Evolutionary conservation across 2,329 filamentous ascomycete genomes (phyloP), one percentile per base, ranked within the genome.

Genomic region (Fusarium torulosum): DNA sequence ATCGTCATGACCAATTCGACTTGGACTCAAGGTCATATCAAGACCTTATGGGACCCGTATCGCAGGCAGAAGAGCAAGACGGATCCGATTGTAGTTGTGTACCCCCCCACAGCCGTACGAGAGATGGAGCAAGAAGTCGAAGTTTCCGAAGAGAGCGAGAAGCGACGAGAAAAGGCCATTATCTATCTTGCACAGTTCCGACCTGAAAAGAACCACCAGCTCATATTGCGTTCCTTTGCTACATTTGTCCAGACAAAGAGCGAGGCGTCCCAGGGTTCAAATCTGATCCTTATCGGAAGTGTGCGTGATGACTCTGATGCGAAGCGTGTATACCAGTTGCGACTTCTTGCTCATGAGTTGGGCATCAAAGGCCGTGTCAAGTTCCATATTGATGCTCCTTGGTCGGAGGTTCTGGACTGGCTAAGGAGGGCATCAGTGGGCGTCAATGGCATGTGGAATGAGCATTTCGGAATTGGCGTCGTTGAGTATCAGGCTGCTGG

Each of bases 381-480:
- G 58, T 99, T 99, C 77, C 87, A 96, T 66, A 90, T 94, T 56
- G 94, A 99, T 77, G 94, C 93, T 1, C 89, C 91, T 25, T 99
- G 95, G 94, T 88, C 91, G 5, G 88, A 93, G 70, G 92, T 99
- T 53, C 83, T 97, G 11, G 86, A 91, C 31, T 94, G 92, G 87
- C 83, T 98, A 63, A 83, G 88, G 53, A 88, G 84, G 65, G 90
- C 91, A 6, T 95, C 89, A 19, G 87, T 99, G 3, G 96, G 96
- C 49, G 94, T 97, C 29, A 99, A 99, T 73, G 93, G 92, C 74
- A 99, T 99, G 96, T 99, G 96, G 95, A 98, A 97, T 77, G 96
- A 99, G 81, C 96, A 99, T 79, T 99, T 99, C 77, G 96, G 96
- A 21, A 99, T 99, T 60, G 96, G 96, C 2, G 94, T 98, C 17